phyloP scores from a whole-genome alignment of 2,329 filamentous ascomycete species.

The Daldinia sp. region DNA sequence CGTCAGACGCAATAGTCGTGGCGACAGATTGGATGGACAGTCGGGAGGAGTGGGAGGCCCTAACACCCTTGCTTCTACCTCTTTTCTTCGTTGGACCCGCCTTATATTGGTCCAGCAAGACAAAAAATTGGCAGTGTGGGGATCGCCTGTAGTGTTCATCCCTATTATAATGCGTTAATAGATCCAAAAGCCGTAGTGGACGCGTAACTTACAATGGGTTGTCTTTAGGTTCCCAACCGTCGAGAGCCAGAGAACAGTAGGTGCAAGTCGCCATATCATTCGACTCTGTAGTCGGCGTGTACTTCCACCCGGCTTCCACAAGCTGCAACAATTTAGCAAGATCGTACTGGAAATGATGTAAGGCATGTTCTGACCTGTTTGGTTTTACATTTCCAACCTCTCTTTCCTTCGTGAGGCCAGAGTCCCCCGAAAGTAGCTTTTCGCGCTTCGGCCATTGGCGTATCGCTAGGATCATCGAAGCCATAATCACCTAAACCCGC shows the following conservation, averaged over 20 bases:
- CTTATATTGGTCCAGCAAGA: constrained; percentile 66
- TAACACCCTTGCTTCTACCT: constrained; percentile 60
- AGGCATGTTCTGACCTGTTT: constrained; percentile 70
- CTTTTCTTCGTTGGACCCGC: constrained; percentile 61
- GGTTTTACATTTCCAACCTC: constrained; percentile 87
- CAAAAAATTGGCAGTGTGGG: constrained; percentile 84
- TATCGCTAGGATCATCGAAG: constrained; percentile 76
- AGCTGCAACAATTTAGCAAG: constrained; percentile 62
- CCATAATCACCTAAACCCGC: constrained; percentile 68
- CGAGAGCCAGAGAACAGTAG: constrained; percentile 88
- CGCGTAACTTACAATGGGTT: constrained; percentile 75
- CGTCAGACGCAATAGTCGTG: constrained; percentile 59
- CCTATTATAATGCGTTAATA: constrained; percentile 53
- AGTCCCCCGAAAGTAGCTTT: constrained; percentile 81
- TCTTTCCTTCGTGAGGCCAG: constrained; percentile 91
- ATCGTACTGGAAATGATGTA: neutral
- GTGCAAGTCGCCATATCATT: constrained; percentile 91
- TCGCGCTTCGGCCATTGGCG: constrained; percentile 77
- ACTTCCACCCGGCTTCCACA: constrained; percentile 92
- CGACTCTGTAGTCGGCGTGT: constrained; percentile 82
- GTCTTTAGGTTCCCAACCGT: constrained; percentile 94
- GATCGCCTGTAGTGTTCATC: constrained; percentile 86
- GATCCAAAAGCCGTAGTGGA: neutral
- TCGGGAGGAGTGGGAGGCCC: constrained; percentile 74
- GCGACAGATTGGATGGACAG: constrained; percentile 66